These are phyloP conservation scores for Aplosporella prunicola DNA, from an alignment of 2,329 filamentous ascomycete genomes.

Conservation along the genomic window DNA sequence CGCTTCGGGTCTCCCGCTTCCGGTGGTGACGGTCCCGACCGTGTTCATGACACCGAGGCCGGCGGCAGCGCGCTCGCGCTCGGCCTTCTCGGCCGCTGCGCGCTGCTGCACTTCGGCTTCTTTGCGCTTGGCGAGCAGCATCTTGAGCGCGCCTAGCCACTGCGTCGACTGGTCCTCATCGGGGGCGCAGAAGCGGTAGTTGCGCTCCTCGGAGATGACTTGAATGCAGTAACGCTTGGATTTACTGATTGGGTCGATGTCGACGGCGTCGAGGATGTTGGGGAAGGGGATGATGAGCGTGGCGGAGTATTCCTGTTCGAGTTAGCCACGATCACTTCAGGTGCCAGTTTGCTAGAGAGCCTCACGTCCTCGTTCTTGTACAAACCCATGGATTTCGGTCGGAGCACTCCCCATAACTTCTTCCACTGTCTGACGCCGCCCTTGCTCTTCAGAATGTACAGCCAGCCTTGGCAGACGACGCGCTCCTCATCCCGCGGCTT, in stretches of 20 bases:
- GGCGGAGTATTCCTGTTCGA: conserved; percentile 69
- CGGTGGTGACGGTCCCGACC: too few relatives aligned
- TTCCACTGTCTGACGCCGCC: conserved; percentile 88
- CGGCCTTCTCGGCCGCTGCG: not conserved
- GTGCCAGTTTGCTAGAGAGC: too few relatives aligned
- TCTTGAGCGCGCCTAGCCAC: conserved; percentile 87
- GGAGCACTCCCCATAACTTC: conserved; percentile 83
- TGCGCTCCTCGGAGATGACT: conserved; percentile 81
- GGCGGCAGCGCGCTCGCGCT: too few relatives aligned
- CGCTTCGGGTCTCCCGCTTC: too few relatives aligned
- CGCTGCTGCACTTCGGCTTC: conserved; percentile 29
- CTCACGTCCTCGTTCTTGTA: conserved; percentile 73
- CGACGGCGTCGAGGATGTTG: conserved; percentile 78
- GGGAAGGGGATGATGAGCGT: conserved; percentile 70
- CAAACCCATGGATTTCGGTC: conserved; percentile 72
- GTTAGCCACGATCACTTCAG: too few relatives aligned
- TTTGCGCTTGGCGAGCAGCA: conserved; percentile 61
- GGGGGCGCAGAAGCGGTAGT: conserved; percentile 46
- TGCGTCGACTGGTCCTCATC: conserved; percentile 75
- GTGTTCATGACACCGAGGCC: too few relatives aligned
- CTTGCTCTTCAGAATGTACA: conserved; percentile 75
- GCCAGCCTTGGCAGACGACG: conserved; percentile 87
- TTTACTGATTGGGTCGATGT: conserved; percentile 77
- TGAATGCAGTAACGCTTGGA: conserved; percentile 84
- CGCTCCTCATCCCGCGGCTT: conserved; percentile 59